phyloP scores from a whole-genome alignment of 768 basidiomycete species.

The Neoboletus subvelutipes region DNA sequence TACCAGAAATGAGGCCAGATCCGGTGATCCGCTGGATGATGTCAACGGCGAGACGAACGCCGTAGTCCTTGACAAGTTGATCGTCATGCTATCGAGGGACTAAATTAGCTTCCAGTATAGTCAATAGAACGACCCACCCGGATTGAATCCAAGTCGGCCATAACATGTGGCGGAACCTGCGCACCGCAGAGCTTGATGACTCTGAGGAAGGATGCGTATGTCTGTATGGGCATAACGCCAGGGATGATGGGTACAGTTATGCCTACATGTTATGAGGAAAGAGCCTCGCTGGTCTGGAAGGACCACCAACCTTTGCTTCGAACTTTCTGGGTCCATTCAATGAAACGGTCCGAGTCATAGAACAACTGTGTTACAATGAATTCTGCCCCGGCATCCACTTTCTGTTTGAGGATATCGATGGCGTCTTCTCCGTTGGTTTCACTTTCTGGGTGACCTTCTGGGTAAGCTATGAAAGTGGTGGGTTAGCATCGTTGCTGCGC shows the following conservation, averaged over 20 bases:
- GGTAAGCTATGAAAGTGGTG: constrained; percentile 62
- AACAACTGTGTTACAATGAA: constrained; percentile 97
- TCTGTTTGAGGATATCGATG: constrained; percentile 72
- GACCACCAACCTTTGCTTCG: constrained; percentile 60
- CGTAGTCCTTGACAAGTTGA: constrained; percentile 90
- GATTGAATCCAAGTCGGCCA: constrained; percentile 69
- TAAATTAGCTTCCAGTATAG: background rate
- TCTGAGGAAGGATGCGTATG: constrained; percentile 89
- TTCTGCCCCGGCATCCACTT: constrained; percentile 93
- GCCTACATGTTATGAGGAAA: constrained; percentile 47
- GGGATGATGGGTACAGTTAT: constrained; percentile 90
- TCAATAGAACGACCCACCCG: constrained; percentile 48
- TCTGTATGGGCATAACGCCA: constrained; percentile 98
- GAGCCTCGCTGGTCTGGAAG: background rate
- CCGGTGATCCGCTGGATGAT: constrained; percentile 66
- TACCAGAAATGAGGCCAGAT: constrained; percentile 61
- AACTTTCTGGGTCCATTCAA: constrained; percentile 73
- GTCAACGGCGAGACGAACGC: constrained; percentile 78
- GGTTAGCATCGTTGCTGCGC: background rate
- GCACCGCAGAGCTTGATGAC: constrained; percentile 87
- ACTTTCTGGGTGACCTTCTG: constrained; percentile 80
- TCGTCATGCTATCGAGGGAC: constrained; percentile 74
- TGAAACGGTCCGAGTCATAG: constrained; percentile 90
- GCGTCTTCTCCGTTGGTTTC: constrained; percentile 57
- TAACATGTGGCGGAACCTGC: constrained; percentile 65